Evolutionary conservation across 2,329 filamentous ascomycete genomes (phyloP).

Genomic region (Endothia cerciana): DNA sequence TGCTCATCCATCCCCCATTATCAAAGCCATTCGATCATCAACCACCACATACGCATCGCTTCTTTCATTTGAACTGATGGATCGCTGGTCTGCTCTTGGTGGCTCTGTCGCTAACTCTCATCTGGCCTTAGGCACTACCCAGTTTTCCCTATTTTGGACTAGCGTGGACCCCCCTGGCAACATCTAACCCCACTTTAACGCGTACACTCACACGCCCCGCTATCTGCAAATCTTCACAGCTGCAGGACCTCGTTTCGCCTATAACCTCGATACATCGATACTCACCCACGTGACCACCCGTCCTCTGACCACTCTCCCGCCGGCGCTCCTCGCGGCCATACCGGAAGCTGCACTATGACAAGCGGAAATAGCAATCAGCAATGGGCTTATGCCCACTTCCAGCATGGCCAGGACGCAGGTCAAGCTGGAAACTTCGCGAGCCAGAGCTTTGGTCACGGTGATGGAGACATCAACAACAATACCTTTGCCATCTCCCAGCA

Average conservation of each 20-base stretch:
- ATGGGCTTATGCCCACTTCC: constrained; percentile 28
- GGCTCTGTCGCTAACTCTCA: constrained; percentile 24
- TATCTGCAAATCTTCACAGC: constrained; percentile 10
- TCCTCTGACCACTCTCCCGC: background rate
- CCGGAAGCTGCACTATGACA: constrained; percentile 14
- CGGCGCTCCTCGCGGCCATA: background rate
- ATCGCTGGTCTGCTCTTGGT: constrained; percentile 4
- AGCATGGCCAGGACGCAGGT: constrained; percentile 23
- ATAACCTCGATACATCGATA: constrained; percentile 13
- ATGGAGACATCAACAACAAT: constrained; percentile 18
- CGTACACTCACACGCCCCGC: constrained; percentile 5
- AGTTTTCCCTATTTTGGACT: constrained; percentile 11
- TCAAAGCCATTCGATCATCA: background rate
- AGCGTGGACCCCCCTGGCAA: constrained; percentile 13
- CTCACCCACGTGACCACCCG: constrained; percentile 18
- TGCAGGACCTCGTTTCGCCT: background rate
- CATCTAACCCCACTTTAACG: background rate
- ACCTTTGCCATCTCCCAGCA: constrained; percentile 25
- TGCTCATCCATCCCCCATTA: background rate
- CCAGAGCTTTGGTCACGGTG: constrained; percentile 20
- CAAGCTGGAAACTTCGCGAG: constrained; percentile 24
- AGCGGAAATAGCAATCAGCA: constrained; percentile 28
- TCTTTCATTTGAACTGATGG: constrained; percentile 5
- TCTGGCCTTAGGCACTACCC: constrained; percentile 18
- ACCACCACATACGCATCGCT: background rate